Conservation (phyloP, 805 yeast species). For the Wickerhamomyces bisporus region DNA sequence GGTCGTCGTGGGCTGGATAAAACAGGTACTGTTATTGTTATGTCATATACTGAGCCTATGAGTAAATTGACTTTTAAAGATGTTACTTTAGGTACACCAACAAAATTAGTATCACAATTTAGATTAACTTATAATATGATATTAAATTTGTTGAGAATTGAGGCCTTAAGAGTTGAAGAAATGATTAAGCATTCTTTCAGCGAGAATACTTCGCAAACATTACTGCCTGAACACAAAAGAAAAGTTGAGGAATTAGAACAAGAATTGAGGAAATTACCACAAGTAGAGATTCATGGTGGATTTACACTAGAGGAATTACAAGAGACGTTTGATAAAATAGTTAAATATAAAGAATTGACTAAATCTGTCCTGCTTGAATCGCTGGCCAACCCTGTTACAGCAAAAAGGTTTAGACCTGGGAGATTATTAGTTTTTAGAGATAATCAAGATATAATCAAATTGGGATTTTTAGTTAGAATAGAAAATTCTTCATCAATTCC, state of each 20-base stretch:
- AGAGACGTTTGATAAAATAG: conserved; percentile 37
- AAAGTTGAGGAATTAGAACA: conserved; percentile 50
- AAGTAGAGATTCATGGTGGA: conserved; percentile 31
- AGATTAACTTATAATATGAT: conserved; percentile 95
- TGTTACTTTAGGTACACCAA: conserved; percentile 83
- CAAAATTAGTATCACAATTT: conserved; percentile 87
- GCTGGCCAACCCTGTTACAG: conserved; percentile 42
- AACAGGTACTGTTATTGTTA: conserved; percentile 90
- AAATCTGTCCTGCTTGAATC: conserved; percentile 42
- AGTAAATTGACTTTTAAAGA: conserved; percentile 59
- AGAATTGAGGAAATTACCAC: conserved; percentile 34
- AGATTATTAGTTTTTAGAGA: conserved; percentile 56
- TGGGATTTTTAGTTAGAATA: conserved; percentile 52
- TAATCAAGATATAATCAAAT: conserved; percentile 29
- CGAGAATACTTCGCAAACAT: conserved; percentile 81
- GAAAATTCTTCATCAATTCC: conserved; percentile 12
- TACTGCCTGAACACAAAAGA: conserved; percentile 80
- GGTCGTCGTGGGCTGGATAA: conserved; percentile 95
- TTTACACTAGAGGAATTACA: conserved; percentile 39
- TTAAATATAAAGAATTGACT: conserved; percentile 41
- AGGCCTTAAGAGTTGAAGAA: conserved; percentile 94
- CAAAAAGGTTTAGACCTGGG: conserved; percentile 46
- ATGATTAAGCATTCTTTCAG: conserved; percentile 95
- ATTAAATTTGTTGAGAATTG: conserved; percentile 72
- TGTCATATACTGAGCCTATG: conserved; percentile 71